Base-by-base conservation (phyloP, 2,329 filamentous ascomycete species). In the Aspergillus intermedius region DNA sequence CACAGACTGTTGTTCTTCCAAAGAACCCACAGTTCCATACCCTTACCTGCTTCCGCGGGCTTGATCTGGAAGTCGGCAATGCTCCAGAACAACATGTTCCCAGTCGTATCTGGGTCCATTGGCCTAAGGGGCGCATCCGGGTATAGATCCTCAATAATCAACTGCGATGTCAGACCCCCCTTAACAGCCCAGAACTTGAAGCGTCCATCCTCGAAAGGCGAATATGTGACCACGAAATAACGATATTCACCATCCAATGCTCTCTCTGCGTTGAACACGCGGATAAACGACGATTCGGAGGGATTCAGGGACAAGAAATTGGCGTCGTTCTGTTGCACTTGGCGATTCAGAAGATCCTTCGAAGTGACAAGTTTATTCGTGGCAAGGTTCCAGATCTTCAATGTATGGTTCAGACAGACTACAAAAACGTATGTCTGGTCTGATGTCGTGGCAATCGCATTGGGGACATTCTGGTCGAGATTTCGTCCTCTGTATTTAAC, bases 171-270 rank as follows among this genome's bases (percentile, higher is more conserved):
- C 77, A 57, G 79, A n/a, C 69, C 79, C 46, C 84, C 80, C 56
- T 83, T 80, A 15, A 86, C 80, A 46, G 81, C 80, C 88, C 91
- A 98, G 64, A 98, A 91, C 67, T 95, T 97, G 77, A 98, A 97
- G 63, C 91, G 86, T 32, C 93, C 87, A 37, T 84, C 81, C 25
- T 90, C 87, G 54, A 93, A 82, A 0, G 93, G 91, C 9, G 91
- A 96, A 67, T 90, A 95, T 7, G 89, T 91, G 34, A 88, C 82
- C 46, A 91, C 80, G 50, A 79, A 78, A 61, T 82, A 84, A 35
- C 70, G 62, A 52, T 76, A 74, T 17, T 71, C 72, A 13, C 66
- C 65, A 45, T 74, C 70, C 23, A 74, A 58, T 17, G 74, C 71
- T 15, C 72, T 71, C 42, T 74, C 70, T 10, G 76, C 75, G 12